Evolutionary conservation across 106 monocot genomes (phyloP).

Genomic region (Posidonia australis): DNA sequence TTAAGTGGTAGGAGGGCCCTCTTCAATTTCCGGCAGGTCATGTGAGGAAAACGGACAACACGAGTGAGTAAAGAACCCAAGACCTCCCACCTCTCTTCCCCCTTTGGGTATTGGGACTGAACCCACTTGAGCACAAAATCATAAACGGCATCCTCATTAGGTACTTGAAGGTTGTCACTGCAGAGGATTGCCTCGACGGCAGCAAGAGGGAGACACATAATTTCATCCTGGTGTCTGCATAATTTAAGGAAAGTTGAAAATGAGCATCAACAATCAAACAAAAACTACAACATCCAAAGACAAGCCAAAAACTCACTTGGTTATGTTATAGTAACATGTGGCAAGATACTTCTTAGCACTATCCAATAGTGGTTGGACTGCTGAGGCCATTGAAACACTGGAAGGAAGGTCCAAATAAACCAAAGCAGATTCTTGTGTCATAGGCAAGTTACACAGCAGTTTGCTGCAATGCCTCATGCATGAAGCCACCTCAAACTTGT

Average conservation of each 20-base stretch:
- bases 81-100: slow-evolving; percentile 10
- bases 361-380: slow-evolving; percentile 14
- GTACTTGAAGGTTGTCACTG: slow-evolving; percentile 22
- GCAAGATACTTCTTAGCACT: slow-evolving; percentile 15
- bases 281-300: background rate
- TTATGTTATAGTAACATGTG: slow-evolving; percentile 12
- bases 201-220: slow-evolving; percentile 15
- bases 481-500: slow-evolving; percentile 26
- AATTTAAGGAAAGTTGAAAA: too few relatives aligned
- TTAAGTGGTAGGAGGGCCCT: slow-evolving; percentile 6
- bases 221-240: slow-evolving; percentile 15
- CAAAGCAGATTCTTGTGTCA: slow-evolving; percentile 22
- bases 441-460: slow-evolving; percentile 14
- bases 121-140: slow-evolving; percentile 24
- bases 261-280: too few relatives aligned
- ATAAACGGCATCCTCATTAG: slow-evolving; percentile 19
- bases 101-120: slow-evolving; percentile 9
- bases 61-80: slow-evolving; percentile 3
- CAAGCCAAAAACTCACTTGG: slow-evolving; percentile 8
- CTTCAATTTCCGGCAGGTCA: slow-evolving; percentile 19
- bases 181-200: slow-evolving; percentile 17
- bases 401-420: slow-evolving; percentile 21
- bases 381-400: slow-evolving; percentile 13
- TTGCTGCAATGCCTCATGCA: slow-evolving; percentile 23
- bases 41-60: slow-evolving; percentile 15